Evolutionary conservation across 306 rosid species (phyloP).

Genomic region (Macrotyloma uniflorum): DNA sequence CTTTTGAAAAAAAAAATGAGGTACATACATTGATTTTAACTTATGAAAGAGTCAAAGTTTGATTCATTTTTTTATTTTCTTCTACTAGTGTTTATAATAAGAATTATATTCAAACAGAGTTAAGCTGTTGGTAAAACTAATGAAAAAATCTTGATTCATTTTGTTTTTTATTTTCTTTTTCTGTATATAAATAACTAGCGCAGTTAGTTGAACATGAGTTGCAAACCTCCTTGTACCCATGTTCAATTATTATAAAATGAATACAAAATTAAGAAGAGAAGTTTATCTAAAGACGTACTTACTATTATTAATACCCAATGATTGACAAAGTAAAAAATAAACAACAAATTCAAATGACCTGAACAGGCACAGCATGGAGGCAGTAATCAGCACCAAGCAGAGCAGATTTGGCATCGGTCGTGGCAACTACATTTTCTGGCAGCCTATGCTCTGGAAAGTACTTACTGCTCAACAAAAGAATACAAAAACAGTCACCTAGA

Average conservation of each 20-base stretch:
- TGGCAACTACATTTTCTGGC: conserved; percentile 81
- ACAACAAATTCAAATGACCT: conserved; percentile 53
- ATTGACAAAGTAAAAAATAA: background rate
- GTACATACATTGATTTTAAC: background rate
- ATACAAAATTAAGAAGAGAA: too few relatives aligned
- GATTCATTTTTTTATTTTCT: background rate
- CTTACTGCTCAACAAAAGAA: conserved; percentile 53
- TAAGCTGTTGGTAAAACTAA: background rate
- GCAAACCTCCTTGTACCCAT: too few relatives aligned
- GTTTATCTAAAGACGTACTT: background rate
- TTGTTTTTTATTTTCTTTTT: background rate
- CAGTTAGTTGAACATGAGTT: too few relatives aligned
- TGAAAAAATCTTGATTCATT: background rate
- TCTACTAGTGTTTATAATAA: background rate
- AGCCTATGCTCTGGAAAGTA: conserved; percentile 79
- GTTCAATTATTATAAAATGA: too few relatives aligned
- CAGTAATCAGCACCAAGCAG: conserved; percentile 77
- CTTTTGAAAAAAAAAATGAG: background rate
- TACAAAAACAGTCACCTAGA: conserved; percentile 3
- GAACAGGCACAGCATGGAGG: conserved; percentile 94
- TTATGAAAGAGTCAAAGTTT: background rate
- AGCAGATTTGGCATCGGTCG: conserved; percentile 86
- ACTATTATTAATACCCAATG: background rate
- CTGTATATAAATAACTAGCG: too few relatives aligned
- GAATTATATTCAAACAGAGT: background rate